Conservation (phyloP, 768 basidiomycete species). For the Pulveroboletus frians region DNA sequence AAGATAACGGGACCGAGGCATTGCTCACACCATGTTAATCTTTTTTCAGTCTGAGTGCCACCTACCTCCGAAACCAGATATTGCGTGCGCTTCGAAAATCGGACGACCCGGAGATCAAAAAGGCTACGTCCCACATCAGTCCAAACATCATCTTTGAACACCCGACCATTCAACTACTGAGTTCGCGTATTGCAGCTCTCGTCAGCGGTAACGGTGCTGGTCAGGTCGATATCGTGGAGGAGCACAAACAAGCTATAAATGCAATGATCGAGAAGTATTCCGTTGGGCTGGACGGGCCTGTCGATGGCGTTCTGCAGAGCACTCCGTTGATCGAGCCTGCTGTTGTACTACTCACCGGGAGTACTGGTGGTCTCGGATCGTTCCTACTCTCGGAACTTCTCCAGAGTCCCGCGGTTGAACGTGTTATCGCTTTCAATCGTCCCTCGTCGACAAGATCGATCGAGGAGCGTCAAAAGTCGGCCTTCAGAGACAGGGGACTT, state of each 20-base stretch:
- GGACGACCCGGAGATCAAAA: constrained; percentile 21
- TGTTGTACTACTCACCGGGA: no score
- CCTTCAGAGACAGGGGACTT: no score
- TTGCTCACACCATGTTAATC: not conserved
- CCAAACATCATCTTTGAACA: constrained; percentile 34
- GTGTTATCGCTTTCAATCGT: no score
- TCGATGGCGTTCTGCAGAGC: constrained; percentile 6
- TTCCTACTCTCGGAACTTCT: no score
- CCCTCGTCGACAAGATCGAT: no score
- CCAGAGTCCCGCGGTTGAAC: no score
- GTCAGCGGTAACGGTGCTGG: not conserved
- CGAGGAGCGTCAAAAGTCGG: no score
- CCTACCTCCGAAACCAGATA: constrained; percentile 24
- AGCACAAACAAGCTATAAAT: constrained; percentile 26
- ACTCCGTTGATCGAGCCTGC: not conserved
- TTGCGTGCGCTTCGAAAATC: constrained; percentile 13
- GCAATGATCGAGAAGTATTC: constrained; percentile 40
- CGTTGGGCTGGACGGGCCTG: constrained; percentile 9
- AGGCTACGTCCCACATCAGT: constrained; percentile 24
- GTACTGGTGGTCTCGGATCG: no score
- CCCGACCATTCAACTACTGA: constrained; percentile 33
- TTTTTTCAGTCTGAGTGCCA: constrained; percentile 26
- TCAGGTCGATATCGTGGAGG: constrained; percentile 1
- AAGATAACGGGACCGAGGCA: not conserved
- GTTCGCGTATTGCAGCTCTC: not conserved